Conservation (phyloP, 2,329 filamentous ascomycete species). For the Fusarium pininemorale region DNA sequence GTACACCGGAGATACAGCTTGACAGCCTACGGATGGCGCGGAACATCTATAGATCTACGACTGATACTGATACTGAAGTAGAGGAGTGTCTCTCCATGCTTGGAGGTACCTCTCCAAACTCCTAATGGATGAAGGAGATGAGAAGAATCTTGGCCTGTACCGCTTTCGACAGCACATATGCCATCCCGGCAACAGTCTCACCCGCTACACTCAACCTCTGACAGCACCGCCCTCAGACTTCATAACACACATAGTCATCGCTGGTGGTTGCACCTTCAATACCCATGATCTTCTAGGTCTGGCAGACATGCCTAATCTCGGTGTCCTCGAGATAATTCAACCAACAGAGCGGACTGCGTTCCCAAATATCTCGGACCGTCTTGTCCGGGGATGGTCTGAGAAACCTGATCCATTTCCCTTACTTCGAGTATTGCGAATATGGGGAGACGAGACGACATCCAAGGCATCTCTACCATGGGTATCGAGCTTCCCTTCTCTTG, state of each 20-base stretch:
- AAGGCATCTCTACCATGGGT: constrained; percentile 53
- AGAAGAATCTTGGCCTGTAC: constrained; percentile 50
- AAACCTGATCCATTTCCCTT: constrained; percentile 54
- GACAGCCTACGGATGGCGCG: neutral
- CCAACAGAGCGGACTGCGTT: constrained; percentile 46
- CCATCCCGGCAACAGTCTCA: constrained; percentile 47
- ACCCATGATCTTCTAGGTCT: constrained; percentile 54
- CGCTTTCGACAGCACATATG: constrained; percentile 53
- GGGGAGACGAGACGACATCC: constrained; percentile 53
- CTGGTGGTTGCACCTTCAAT: constrained; percentile 47
- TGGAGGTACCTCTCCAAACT: constrained; percentile 53
- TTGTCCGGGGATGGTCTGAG: constrained; percentile 58
- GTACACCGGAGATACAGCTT: constrained; percentile 12
- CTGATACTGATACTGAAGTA: constrained; percentile 13
- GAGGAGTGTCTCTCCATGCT: constrained; percentile 51
- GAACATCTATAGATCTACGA: neutral
- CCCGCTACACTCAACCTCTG: constrained; percentile 51
- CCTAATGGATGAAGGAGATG: constrained; percentile 45
- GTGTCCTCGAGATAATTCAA: constrained; percentile 58
- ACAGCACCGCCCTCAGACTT: constrained; percentile 50
- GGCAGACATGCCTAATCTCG: constrained; percentile 56
- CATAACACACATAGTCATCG: constrained; percentile 54
- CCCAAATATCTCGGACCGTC: constrained; percentile 54
- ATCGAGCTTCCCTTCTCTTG: constrained; percentile 55
- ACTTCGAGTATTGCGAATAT: constrained; percentile 58